Conservation (phyloP, 1,139 yeast genomes). For the Diutina ranongensis region DNA sequence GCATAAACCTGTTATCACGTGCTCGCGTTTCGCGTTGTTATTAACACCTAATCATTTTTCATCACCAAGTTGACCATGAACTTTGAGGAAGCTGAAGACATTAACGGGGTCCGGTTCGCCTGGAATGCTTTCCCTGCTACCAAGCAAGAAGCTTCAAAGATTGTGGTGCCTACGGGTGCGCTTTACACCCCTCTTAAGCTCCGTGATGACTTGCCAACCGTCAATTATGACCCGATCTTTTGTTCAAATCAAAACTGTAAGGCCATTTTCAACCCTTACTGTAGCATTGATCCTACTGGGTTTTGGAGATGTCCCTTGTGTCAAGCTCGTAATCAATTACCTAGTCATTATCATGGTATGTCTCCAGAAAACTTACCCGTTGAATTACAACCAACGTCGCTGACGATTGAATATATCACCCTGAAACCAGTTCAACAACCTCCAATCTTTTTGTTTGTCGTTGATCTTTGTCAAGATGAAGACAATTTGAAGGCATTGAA, state of each 20-base stretch:
- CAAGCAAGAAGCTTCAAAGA: slow-evolving; percentile 79
- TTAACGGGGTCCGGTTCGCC: slow-evolving; percentile 38
- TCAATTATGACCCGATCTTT: slow-evolving; percentile 81
- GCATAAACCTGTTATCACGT: no score
- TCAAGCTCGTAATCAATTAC: slow-evolving; percentile 72
- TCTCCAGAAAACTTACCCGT: slow-evolving; percentile 77
- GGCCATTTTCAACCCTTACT: slow-evolving; percentile 80
- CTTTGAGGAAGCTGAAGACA: slow-evolving; percentile 40
- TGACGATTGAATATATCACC: slow-evolving; percentile 89
- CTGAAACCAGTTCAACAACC: slow-evolving; percentile 84
- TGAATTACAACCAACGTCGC: slow-evolving; percentile 64
- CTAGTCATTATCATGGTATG: slow-evolving; percentile 80
- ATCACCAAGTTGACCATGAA: slow-evolving; percentile 17
- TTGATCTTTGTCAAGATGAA: slow-evolving; percentile 90
- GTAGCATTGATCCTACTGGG: slow-evolving; percentile 72
- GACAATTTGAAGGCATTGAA: slow-evolving; percentile 85
- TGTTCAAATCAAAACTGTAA: slow-evolving; percentile 77
- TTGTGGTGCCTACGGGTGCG: slow-evolving; percentile 92
- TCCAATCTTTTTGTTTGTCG: slow-evolving; percentile 84
- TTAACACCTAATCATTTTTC: slow-evolving; percentile 5
- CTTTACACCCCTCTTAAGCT: slow-evolving; percentile 84
- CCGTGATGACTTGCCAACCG: slow-evolving; percentile 68
- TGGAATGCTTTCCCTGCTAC: slow-evolving; percentile 66
- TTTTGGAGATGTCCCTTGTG: slow-evolving; percentile 92
- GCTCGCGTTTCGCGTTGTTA: slow-evolving; percentile 3